Evolutionary conservation across 2,329 filamentous ascomycete genomes (phyloP).

Genomic region (Sporothrix phasma): DNA sequence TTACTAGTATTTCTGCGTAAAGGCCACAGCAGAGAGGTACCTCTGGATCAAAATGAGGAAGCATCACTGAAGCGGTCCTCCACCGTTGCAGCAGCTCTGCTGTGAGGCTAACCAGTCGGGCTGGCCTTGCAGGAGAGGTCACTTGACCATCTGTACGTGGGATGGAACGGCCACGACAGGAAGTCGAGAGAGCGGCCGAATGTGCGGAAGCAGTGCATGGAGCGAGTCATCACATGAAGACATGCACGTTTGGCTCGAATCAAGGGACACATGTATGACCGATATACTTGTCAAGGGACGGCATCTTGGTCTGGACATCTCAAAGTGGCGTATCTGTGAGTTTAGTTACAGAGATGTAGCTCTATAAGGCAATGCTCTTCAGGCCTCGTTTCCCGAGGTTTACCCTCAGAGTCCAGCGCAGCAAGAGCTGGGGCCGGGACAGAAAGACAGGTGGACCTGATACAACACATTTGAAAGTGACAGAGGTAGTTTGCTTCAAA

Average conservation of each 20-base stretch:
- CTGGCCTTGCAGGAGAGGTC: slow-evolving; percentile 2
- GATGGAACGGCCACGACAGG: not conserved
- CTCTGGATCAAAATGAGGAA: not conserved
- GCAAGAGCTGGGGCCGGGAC: not conserved
- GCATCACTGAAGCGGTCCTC: not conserved
- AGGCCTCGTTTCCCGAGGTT: too few species aligned
- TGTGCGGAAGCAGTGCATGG: too few species aligned
- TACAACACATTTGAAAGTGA: not conserved
- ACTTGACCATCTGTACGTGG: not conserved
- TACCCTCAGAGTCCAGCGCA: too few species aligned
- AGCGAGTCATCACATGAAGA: too few species aligned
- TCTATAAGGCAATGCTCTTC: too few species aligned
- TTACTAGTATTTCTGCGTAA: not conserved
- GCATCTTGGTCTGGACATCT: too few species aligned
- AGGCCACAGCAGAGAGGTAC: not conserved
- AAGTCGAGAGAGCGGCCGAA: not conserved
- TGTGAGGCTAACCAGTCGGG: not conserved
- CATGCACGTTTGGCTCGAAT: too few species aligned
- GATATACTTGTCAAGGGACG: too few species aligned
- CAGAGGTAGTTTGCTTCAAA: not conserved
- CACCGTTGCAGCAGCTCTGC: not conserved
- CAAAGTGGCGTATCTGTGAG: too few species aligned
- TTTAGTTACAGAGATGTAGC: too few species aligned
- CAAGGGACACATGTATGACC: too few species aligned
- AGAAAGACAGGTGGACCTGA: too few species aligned